Evolutionary conservation across 2,329 filamentous ascomycete genomes (phyloP), one percentile per base, ranked within the genome.

Genomic region (Pseudofabraea citricarpa): DNA sequence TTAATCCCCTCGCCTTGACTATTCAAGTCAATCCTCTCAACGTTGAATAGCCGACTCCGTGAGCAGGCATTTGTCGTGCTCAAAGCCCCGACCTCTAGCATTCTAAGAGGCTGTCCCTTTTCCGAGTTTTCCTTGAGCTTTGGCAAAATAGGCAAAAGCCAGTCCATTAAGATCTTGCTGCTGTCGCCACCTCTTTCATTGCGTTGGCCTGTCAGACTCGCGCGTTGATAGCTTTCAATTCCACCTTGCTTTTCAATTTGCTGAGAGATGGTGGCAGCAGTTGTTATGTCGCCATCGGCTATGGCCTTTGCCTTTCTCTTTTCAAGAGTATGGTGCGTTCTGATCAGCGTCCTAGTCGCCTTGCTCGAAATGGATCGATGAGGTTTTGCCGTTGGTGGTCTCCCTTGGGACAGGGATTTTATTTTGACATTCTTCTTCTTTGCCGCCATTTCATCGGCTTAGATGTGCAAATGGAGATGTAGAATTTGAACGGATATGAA

Each of bases 81-180:
- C 41, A 98, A 69, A 1, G 90, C 86, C 6, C 93, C 93, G 39
- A 98, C 82, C 65, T 98, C 93, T 6, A 98, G 79, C 68, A 97
- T 80, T 16, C 73, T 77, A 29, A 88, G 63, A 41, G 59, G 64
- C 6, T 42, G 27, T 24, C 54, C 46, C 56, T 53, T 44, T 40
- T 29, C 40, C 21, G 32, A 31, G 10, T 46, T 39, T 7, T 55
- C 48, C 35, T 54, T 56, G 10, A 59, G 52, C 7, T 31, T 52
- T 35, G 57, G 58, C 22, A 58, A 43, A 5, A 59, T 52, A 10
- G 69, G 58, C 31, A 67, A 61, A 6, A 85, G 66, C 82, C 82
- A 85, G 47, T 81, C 71, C 58, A 85, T 73, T 24, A 86, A 66
- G 9, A 84, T 63, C 46, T 67, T 75, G 12, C 81, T 85, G 41